Conservation (phyloP, 2,329 filamentous ascomycete species). For the Alternaria ventricosa region DNA sequence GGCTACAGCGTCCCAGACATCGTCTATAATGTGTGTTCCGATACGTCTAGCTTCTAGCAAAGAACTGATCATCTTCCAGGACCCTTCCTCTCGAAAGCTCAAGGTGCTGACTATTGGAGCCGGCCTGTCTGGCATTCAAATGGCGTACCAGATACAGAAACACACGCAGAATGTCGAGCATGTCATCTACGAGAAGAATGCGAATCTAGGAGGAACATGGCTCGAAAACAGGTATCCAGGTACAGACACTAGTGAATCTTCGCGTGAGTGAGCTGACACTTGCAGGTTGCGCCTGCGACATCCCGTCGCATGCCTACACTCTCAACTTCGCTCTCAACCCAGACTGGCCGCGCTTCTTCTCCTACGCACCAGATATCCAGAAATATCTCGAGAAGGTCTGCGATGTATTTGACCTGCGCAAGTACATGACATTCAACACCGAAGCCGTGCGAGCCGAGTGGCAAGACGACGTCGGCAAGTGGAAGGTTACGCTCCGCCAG, state of each 20-base stretch:
- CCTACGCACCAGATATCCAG: constrained; percentile 56
- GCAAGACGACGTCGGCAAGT: constrained; percentile 58
- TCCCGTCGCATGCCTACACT: constrained; percentile 56
- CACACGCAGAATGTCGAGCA: constrained; percentile 53
- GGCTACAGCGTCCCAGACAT: constrained; percentile 52
- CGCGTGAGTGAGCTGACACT: background rate
- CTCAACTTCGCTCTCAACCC: constrained; percentile 55
- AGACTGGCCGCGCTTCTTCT: constrained; percentile 58
- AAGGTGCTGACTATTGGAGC: constrained; percentile 58
- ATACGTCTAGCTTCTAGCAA: background rate
- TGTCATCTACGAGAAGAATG: constrained; percentile 58
- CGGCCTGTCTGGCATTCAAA: constrained; percentile 56
- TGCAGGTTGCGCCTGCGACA: constrained; percentile 52
- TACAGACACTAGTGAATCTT: background rate
- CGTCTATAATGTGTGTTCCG: constrained; percentile 38
- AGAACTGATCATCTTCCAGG: background rate
- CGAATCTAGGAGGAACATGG: constrained; percentile 55
- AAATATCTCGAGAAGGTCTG: constrained; percentile 58
- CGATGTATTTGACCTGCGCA: constrained; percentile 56
- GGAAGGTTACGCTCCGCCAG: constrained; percentile 58
- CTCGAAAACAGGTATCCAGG: constrained; percentile 52
- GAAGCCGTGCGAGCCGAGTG: constrained; percentile 57
- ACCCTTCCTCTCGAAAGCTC: constrained; percentile 42
- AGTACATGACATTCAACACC: constrained; percentile 61
- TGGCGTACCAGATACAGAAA: constrained; percentile 58